A percentile compares a stretch with the other conserved stretches of the same genome.
phyloP scores from a whole-genome alignment of 2,329 filamentous ascomycete species.

The Orbilia ellipsospora region DNA sequence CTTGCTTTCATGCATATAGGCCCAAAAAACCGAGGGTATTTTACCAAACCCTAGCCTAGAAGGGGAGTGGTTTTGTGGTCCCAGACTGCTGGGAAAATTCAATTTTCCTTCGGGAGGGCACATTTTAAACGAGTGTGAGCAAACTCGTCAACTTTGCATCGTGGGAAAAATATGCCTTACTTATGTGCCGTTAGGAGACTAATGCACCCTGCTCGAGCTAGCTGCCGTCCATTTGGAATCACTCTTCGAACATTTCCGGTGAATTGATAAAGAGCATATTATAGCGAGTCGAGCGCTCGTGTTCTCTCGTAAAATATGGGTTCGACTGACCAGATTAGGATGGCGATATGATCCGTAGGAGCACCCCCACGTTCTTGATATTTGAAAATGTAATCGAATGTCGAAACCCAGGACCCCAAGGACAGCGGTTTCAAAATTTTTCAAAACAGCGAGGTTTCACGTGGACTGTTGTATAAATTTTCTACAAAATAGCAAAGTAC shows the following conservation, averaged over 20 bases:
- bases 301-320: slow-evolving; percentile 10
- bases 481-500: background rate
- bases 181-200: background rate
- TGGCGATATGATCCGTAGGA: background rate
- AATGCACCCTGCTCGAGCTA: slow-evolving; percentile 13
- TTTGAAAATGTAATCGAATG: slow-evolving; percentile 25
- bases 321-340: slow-evolving; percentile 20
- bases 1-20: slow-evolving; percentile 2
- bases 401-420: slow-evolving; percentile 32
- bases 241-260: slow-evolving; percentile 22
- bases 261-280: background rate
- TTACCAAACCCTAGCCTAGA: background rate
- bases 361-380: slow-evolving; percentile 29
- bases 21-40: background rate
- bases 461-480: slow-evolving; percentile 4
- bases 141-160: slow-evolving; percentile 4
- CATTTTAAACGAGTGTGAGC: slow-evolving; percentile 34
- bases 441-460: slow-evolving; percentile 45
- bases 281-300: slow-evolving; percentile 11
- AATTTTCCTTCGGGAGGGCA: slow-evolving; percentile 37
- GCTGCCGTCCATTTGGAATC: slow-evolving; percentile 28
- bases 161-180: background rate
- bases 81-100: slow-evolving; percentile 46
- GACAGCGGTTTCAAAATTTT: slow-evolving; percentile 20
- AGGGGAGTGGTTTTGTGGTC: slow-evolving; percentile 17